Evolutionary conservation across 257 asterid genomes (phyloP).

Genomic region (Jaltomata sinuosa): DNA sequence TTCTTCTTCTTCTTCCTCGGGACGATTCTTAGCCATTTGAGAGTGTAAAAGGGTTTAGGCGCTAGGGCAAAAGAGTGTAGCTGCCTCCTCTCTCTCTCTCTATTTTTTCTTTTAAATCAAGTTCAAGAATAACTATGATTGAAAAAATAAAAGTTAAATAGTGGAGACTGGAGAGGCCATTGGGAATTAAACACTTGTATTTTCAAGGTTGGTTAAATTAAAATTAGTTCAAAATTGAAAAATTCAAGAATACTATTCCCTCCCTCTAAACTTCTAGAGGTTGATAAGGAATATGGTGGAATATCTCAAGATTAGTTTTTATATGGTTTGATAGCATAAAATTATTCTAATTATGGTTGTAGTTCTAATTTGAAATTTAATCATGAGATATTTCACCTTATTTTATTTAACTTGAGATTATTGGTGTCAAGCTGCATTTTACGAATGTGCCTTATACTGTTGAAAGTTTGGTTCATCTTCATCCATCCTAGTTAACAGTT

Average conservation of each 20-base stretch:
- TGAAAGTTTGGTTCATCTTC: too few species aligned
- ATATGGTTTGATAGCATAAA: too few species aligned
- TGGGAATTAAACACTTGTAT: not conserved
- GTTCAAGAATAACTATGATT: not conserved
- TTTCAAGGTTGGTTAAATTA: not conserved
- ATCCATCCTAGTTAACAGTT: too few species aligned
- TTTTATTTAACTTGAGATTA: too few species aligned
- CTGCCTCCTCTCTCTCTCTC: not conserved
- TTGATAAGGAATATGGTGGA: too few species aligned
- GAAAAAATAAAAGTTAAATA: not conserved
- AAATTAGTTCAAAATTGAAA: not conserved
- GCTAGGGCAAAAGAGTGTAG: not conserved
- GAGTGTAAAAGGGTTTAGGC: not conserved
- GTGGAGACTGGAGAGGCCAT: not conserved
- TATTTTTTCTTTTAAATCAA: not conserved
- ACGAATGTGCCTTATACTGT: too few species aligned
- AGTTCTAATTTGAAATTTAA: too few species aligned
- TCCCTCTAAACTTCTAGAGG: not conserved
- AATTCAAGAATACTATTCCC: not conserved
- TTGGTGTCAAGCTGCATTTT: too few species aligned
- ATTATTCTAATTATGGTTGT: too few species aligned
- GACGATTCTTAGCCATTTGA: slow-evolving; percentile 24
- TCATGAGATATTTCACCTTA: too few species aligned
- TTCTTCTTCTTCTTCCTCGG: slow-evolving; percentile 17
- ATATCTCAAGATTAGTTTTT: too few species aligned